Conservation (phyloP, 2,329 filamentous ascomycete species). For the Colletotrichum nymphaeae region DNA sequence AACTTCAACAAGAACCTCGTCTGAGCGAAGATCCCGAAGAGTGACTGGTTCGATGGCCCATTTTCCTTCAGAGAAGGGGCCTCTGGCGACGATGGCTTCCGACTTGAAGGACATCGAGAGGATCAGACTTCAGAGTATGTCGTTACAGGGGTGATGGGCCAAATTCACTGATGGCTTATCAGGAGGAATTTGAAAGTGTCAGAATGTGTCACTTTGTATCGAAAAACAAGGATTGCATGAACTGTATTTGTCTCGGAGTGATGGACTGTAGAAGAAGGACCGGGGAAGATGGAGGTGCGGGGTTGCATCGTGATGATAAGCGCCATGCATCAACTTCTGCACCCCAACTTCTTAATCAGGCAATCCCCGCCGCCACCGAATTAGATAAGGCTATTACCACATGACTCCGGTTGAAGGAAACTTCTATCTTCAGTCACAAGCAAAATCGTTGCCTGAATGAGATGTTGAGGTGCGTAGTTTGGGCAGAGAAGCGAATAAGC, state of each 20-base stretch:
- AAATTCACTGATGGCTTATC: not conserved
- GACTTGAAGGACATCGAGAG: conserved; percentile 40
- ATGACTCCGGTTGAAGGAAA: not conserved
- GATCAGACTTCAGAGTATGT: not conserved
- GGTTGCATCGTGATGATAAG: not conserved
- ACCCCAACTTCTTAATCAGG: not conserved
- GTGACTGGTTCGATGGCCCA: conserved; percentile 46
- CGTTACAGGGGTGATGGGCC: not conserved
- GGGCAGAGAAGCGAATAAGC: accelerated
- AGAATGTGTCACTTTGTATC: not conserved
- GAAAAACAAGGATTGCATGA: not conserved
- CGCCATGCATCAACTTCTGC: not conserved
- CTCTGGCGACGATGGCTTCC: conserved; percentile 44
- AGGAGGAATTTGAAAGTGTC: not conserved
- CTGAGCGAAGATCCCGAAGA: conserved; percentile 41
- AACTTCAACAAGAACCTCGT: conserved; percentile 65
- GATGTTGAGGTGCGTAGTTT: not conserved
- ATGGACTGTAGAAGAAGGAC: not conserved
- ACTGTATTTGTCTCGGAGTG: not conserved
- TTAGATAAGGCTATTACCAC: not conserved
- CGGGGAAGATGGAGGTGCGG: not conserved
- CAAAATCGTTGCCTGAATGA: accelerated
- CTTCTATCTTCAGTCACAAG: accelerated
- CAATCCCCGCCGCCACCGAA: not conserved
- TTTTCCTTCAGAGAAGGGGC: conserved; percentile 45